Base-by-base conservation (phyloP, 495 filamentous ascomycete genomes). In the Chaetomium fimeti region DNA sequence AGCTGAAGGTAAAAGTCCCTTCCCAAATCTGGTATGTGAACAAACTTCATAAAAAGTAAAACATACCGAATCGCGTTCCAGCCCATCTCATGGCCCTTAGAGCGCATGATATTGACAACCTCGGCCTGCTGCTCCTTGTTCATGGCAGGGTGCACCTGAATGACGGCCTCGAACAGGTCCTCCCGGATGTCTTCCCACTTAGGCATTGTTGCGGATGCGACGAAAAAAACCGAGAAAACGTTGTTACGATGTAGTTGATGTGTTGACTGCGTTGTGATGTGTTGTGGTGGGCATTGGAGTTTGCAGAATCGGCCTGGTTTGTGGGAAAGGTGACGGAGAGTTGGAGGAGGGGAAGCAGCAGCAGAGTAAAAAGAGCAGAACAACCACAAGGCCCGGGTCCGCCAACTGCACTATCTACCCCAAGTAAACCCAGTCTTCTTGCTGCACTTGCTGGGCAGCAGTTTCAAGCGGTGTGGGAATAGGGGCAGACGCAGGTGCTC, bases 21-120 rank as follows among this genome's bases (percentile, higher is more conserved):
- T 52, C 58, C 43, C 25, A 9, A 13, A 11, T 18, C 1, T 0
- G 16, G 8, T 12, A 0, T 7, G 3, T 32, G 1, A 29, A 48
- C 13, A 18, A 0, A 22, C 0, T 20, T 5, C 12, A 6, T 9
- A 38, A 45, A 20, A 18, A 4, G 20, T 42, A 52, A 29, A 15
- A 71, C 69, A 25, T 75, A 75, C 76, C 76, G 68, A 11, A 78
- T 73, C 22, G 67, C 74, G 25, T 78, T 78, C 76, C 76, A 78
- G 32, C 20, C 63, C 4, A 75, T 71, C 13, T 69, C 43, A 42
- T 72, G 68, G 5, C 72, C 70, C 0, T 65, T 62, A 0, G 38
- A 29, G 0, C 42, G 42, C 75, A 78, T 72, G 53, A 66, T 48
- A 0, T 18, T 18, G 3, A 68, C 71, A 13, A 78, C 66, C 0